Evolutionary conservation across 2,329 filamentous ascomycete genomes (phyloP).

Genomic region (Diaporthe eres): DNA sequence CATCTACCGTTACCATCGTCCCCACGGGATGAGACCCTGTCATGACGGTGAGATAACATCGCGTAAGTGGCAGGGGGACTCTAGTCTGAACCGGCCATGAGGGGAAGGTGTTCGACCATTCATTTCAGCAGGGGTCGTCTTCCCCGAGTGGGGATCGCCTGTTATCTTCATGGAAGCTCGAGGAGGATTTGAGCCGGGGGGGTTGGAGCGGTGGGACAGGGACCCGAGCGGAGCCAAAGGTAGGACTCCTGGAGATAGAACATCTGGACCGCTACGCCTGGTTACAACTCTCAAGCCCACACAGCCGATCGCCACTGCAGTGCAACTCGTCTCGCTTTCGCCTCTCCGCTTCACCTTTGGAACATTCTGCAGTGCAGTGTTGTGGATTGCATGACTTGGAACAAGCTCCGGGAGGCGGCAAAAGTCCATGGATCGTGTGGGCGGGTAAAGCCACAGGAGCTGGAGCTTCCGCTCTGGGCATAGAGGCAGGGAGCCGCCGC

Average conservation of each 20-base stretch:
- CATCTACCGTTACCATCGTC: neutral
- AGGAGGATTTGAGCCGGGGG: neutral
- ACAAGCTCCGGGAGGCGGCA: slow-evolving; percentile 3
- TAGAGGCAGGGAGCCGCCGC: neutral
- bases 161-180: neutral
- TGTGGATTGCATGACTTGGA: neutral
- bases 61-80: slow-evolving; percentile 12
- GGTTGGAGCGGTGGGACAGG: neutral
- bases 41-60: slow-evolving; percentile 20
- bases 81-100: neutral
- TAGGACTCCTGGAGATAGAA: neutral
- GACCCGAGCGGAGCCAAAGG: neutral
- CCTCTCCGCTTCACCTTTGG: neutral
- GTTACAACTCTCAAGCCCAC: neutral
- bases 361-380: neutral
- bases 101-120: neutral
- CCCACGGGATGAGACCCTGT: slow-evolving; percentile 6
- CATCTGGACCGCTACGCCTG: neutral
- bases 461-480: slow-evolving; percentile 18
- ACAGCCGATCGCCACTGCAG: neutral
- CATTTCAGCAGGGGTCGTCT: slow-evolving; percentile 8
- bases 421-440: neutral
- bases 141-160: slow-evolving; percentile 19
- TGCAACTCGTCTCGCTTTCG: neutral
- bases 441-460: slow-evolving; percentile 4